Evolutionary conservation across 148 eudicot genomes (phyloP).

Genomic region (Spergularia marina): DNA sequence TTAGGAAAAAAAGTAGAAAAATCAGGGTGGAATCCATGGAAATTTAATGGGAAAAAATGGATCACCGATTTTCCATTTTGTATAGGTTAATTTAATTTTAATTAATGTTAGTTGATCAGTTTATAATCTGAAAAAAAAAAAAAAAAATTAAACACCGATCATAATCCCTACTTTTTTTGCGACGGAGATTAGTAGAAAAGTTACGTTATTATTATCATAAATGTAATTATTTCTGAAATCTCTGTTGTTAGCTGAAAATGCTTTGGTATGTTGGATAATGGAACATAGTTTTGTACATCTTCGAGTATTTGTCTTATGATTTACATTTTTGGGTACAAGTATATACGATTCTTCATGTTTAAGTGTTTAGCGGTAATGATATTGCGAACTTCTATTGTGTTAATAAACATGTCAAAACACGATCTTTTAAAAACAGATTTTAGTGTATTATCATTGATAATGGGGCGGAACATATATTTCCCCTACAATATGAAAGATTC

Average conservation of each 20-base stretch:
- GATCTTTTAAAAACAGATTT: no score
- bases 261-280: conserved; percentile 3
- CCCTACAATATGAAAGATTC: no score
- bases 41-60: neutral
- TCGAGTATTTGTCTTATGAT: no score
- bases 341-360: no score
- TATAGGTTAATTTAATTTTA: conserved; percentile 16
- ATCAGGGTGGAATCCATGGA: conserved; percentile 18
- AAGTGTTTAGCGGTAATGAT: no score
- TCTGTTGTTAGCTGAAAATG: conserved; percentile 7
- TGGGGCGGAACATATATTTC: no score
- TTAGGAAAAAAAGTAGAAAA: conserved; percentile 18
- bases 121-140: neutral
- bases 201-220: no score
- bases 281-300: no score
- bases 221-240: neutral
- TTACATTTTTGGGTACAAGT: no score
- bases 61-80: conserved; percentile 26
- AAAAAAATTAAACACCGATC: neutral
- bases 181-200: neutral
- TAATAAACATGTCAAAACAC: no score
- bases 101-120: conserved; percentile 1
- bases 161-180: conserved; percentile 2
- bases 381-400: no score
- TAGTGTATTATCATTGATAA: no score